phyloP scores from a whole-genome alignment of 2,329 filamentous ascomycete species.

The Xylaria sp. region DNA sequence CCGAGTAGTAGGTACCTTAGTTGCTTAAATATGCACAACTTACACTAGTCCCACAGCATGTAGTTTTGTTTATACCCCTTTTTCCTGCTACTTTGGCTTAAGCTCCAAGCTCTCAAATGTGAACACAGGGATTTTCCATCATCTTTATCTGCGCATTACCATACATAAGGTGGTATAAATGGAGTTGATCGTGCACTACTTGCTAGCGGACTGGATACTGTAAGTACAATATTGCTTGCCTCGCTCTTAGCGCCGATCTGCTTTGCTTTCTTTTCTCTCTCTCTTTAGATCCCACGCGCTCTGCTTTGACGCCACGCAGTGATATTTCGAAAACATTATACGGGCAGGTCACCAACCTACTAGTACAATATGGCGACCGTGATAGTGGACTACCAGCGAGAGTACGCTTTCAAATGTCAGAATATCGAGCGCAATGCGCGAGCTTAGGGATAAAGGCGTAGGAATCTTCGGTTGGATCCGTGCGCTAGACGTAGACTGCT shows the following conservation, averaged over 20 bases:
- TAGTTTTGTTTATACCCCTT: neutral
- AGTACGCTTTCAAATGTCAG: neutral
- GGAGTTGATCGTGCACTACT: neutral
- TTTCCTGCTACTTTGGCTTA: neutral
- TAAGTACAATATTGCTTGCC: neutral
- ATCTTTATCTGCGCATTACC: neutral
- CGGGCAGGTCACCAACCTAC: neutral
- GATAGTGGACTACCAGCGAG: neutral
- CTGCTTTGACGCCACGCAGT: neutral
- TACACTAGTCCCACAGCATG: neutral
- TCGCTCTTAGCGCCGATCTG: neutral
- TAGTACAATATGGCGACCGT: neutral
- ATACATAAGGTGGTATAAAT: neutral
- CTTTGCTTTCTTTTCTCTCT: neutral
- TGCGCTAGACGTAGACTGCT: conserved; percentile 5
- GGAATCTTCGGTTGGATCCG: conserved; percentile 29
- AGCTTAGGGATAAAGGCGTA: neutral
- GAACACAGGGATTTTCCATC: neutral
- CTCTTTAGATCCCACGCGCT: neutral
- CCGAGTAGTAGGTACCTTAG: neutral
- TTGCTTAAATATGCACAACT: neutral
- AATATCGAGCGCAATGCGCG: no score
- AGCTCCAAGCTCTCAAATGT: neutral
- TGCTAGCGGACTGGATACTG: neutral
- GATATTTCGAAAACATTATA: neutral